Evolutionary conservation across 176 grass and related monocot species (phyloP), one percentile per base, ranked within the genome.

Genomic region (Aegilops umbellulata): DNA sequence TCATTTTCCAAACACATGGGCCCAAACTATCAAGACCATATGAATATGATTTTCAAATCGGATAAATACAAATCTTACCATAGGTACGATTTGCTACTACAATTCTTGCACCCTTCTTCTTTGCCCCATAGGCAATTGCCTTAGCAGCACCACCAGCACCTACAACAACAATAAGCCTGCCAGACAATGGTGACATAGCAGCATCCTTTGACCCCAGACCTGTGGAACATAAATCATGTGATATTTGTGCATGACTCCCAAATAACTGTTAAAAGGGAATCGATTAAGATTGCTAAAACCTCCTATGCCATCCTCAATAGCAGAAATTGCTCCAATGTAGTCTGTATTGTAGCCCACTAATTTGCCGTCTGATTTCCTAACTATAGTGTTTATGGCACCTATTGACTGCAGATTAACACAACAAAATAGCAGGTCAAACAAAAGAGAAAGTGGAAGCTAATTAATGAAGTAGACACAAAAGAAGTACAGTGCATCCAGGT

Each of bases 61-160:
- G 41, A 25, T 35, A 73, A 6, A 62, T 70, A 75, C 34, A 77
- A 65, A 72, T 62, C 71, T 93, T 98, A 98, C 96, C 93, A 79
- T 88, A 95, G 57, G 96, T 98, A 79, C 96, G 96, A 80, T 98
- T 98, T 83, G 96, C 93, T 74, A 98, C 82, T 23, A 95, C 90
- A 79, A 98, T 90, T 83, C 86, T 95, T 24, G 96, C 96, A 85
- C 96, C 96, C 83, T 98, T 98, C 84, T 89, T 92, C 78, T 91
- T 95, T 44, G 96, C 96, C 67, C 96, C 93, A 87, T 94, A 98
- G 57, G 93, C 92, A 89, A 95, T 93, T 85, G 93, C 96, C 79
- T 95, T 98, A 60, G 88, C 96, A 88, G 93, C 93, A 80, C 96
- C 96, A 84, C 96, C 96, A 89, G 96, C 96, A 86, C 96, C 96